Conservation (phyloP, 805 yeast species). For the Starmerella gropengiesseri region DNA sequence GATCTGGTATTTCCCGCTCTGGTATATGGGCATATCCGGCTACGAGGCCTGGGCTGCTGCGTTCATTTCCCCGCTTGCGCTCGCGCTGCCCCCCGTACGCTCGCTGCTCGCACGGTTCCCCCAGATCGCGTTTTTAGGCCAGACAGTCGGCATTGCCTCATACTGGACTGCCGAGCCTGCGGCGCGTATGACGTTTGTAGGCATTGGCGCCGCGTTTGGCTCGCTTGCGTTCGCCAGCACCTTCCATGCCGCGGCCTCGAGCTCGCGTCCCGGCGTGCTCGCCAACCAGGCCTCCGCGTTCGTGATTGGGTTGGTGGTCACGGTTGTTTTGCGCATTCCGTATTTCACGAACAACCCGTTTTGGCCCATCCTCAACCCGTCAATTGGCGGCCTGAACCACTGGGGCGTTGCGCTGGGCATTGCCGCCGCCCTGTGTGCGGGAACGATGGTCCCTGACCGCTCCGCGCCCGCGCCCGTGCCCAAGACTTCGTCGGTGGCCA, state of each 20-base stretch:
- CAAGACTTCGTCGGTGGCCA: slow-evolving; percentile 29
- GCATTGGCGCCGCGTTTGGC: slow-evolving; percentile 57
- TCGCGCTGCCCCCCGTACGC: slow-evolving; percentile 39
- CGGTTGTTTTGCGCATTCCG: slow-evolving; percentile 65
- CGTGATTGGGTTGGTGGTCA: slow-evolving; percentile 57
- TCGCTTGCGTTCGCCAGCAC: slow-evolving; percentile 50
- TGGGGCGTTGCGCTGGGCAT: slow-evolving; percentile 57
- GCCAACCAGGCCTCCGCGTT: slow-evolving; percentile 42
- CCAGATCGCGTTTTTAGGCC: slow-evolving; percentile 43
- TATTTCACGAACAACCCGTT: slow-evolving; percentile 81
- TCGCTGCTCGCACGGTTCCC: slow-evolving; percentile 37
- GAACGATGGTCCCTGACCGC: slow-evolving; percentile 19
- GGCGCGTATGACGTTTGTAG: slow-evolving; percentile 50
- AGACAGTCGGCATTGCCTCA: slow-evolving; percentile 63
- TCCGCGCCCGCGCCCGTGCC: not conserved
- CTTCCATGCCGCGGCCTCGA: slow-evolving; percentile 32
- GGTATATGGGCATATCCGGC: slow-evolving; percentile 97
- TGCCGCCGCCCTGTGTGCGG: slow-evolving; percentile 50
- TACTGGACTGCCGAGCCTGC: slow-evolving; percentile 61
- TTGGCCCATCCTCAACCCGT: slow-evolving; percentile 86
- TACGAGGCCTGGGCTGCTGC: slow-evolving; percentile 48
- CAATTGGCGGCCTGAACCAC: slow-evolving; percentile 77
- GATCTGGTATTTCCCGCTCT: slow-evolving; percentile 94
- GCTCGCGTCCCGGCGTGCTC: slow-evolving; percentile 25
- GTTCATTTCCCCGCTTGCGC: slow-evolving; percentile 42